phyloP scores from a whole-genome alignment of 371 early-diverging fungal species.

The Nematocida minor region DNA sequence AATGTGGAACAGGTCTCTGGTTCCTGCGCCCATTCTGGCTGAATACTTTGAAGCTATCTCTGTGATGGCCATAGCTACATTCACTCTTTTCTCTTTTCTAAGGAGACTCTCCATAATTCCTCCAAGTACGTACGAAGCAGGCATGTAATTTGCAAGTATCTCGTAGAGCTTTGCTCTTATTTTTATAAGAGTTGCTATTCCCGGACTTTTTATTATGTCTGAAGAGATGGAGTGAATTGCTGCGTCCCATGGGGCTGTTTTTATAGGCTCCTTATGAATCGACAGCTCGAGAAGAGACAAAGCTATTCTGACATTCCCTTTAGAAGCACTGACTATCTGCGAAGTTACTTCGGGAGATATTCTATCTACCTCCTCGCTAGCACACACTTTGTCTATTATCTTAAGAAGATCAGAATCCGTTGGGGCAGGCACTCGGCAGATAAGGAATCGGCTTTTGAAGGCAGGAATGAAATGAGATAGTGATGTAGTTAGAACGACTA shows the following conservation, averaged over 20 bases:
- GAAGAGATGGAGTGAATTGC: background rate
- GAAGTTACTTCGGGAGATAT: conserved; percentile 28
- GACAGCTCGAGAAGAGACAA: conserved; percentile 69
- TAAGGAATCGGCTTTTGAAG: conserved; percentile 82
- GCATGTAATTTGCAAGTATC: background rate
- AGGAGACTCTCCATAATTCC: conserved; percentile 66
- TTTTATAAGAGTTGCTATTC: background rate
- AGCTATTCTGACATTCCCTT: conserved; percentile 80
- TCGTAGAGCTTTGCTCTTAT: background rate
- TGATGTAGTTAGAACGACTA: conserved; percentile 82
- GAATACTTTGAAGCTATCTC: conserved; percentile 60
- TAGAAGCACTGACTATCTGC: conserved; percentile 68
- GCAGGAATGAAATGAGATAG: conserved; percentile 85
- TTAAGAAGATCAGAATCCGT: conserved; percentile 68
- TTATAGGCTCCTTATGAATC: background rate
- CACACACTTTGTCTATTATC: conserved; percentile 33
- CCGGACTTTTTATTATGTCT: background rate
- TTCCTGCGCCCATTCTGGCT: conserved; percentile 73
- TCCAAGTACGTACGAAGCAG: background rate
- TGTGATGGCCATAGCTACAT: conserved; percentile 3
- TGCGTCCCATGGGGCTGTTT: conserved; percentile 5
- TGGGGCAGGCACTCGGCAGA: conserved; percentile 80
- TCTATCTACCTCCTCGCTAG: conserved; percentile 38
- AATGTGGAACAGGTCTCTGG: conserved; percentile 86
- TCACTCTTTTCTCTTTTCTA: conserved; percentile 66